Base-by-base conservation (phyloP, 805 yeast genomes). In the Candida yuanshanica region DNA sequence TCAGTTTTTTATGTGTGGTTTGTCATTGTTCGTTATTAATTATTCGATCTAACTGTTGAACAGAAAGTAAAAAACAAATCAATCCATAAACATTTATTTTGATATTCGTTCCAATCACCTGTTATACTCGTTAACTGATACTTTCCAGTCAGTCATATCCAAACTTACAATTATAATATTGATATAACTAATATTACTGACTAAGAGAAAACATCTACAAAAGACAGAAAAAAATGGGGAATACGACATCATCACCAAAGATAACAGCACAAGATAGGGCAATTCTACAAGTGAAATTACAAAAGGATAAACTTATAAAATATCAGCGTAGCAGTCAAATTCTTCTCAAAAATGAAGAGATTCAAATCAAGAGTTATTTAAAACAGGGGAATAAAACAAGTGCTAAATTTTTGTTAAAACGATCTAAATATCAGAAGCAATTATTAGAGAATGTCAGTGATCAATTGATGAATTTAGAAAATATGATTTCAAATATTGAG, bases 201-300 rank as follows among this genome's bases (percentile, higher is more conserved):
- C n/a, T n/a, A n/a, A n/a, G n/a, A n/a, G n/a, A n/a, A n/a, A n/a
- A n/a, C n/a, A n/a, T n/a, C n/a, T n/a, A n/a, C n/a, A n/a, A n/a
- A n/a, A n/a, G n/a, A n/a, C n/a, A n/a, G n/a, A n/a, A n/a, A n/a
- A n/a, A n/a, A n/a, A 56, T 56, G 60, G 60, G 60, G 0, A 53
- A 56, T 36, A 20, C 51, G 3, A 4, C 56, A 3, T 47, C 57
- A 0, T 32, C 57, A 0, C 51, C 55, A 20, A 80, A 77, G 55
- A 79, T 91, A 16, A 87, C 95, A 7, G 71, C 81, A 27, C 90
- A 89, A 51, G 99, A 93, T 56, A 76, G 70, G 55, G 96, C 97
- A 0, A 75, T 93, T 10, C 70, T 88, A 48, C 93, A 90, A 56
- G 70, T 93, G 51, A 93, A 93, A 59, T 67, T 84, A 29, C 97